A percentile compares a stretch with the other conserved stretches of the same genome.
phyloP scores from a whole-genome alignment of 164 flowering plant genomes.

The Paratinospora sagittata region DNA sequence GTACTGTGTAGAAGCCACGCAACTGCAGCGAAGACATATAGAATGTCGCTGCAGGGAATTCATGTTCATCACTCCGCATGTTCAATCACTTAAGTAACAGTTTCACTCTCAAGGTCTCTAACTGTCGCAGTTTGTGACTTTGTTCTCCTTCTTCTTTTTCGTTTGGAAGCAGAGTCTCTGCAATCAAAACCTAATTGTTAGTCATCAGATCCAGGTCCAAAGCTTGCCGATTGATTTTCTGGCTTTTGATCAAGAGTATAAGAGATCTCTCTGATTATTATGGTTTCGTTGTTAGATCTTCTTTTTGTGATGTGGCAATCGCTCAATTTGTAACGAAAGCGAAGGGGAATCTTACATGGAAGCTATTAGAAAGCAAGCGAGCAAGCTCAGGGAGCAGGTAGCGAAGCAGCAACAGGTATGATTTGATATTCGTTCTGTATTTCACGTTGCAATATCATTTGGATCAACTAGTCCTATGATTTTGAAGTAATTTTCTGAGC shows the following conservation, averaged over 20 bases:
- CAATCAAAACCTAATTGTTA: neutral
- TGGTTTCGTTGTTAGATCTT: neutral
- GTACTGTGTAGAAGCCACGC: neutral
- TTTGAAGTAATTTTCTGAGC: no score
- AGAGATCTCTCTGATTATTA: conserved; percentile 3
- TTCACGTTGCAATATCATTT: neutral
- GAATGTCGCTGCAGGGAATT: neutral
- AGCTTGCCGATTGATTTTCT: neutral
- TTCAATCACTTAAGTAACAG: neutral
- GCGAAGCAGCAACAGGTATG: conserved; percentile 89
- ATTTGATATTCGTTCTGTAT: neutral
- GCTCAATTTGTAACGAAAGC: neutral
- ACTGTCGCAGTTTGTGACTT: no score
- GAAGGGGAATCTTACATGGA: conserved; percentile 42
- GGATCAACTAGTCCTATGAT: neutral
- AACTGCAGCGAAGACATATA: neutral
- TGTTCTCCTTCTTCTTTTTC: neutral
- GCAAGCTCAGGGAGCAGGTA: conserved; percentile 79
- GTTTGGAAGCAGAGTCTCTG: no score
- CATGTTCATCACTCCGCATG: no score
- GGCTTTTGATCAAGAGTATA: neutral
- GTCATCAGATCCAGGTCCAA: neutral
- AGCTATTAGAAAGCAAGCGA: conserved; percentile 70
- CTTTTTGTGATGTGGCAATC: neutral
- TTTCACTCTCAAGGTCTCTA: neutral